Evolutionary conservation across 768 basidiomycete species (phyloP).

Genomic region (Fomitopsis serialis): DNA sequence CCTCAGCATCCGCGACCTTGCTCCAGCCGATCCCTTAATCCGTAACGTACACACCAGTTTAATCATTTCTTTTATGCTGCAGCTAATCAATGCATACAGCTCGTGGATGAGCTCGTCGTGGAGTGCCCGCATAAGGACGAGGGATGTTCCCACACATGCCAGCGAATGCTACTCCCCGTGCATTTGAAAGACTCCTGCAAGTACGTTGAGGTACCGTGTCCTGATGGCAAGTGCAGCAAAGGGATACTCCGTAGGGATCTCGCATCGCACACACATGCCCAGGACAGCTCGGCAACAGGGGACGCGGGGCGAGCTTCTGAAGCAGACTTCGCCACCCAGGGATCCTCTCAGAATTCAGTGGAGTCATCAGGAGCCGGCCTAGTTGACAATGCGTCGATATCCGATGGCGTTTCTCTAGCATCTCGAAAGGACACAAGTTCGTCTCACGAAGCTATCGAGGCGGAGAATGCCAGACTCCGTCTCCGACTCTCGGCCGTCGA

Average conservation of each 20-base stretch:
- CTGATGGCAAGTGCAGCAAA: constrained; percentile 40
- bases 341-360: background rate
- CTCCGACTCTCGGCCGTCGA: constrained; percentile 57
- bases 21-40: constrained; percentile 68
- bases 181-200: constrained; percentile 62
- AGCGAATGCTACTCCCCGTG: constrained; percentile 57
- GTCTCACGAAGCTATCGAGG: constrained; percentile 35
- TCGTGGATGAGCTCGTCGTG: constrained; percentile 79
- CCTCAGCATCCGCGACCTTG: constrained; percentile 51
- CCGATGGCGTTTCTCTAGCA: too few species aligned
- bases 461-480: constrained; percentile 64
- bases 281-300: constrained; percentile 4
- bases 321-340: background rate
- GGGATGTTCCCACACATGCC: constrained; percentile 60
- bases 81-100: constrained; percentile 33
- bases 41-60: constrained; percentile 50
- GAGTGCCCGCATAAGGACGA: constrained; percentile 56
- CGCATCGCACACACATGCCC: constrained; percentile 27
- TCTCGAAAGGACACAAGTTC: too few species aligned
- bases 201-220: constrained; percentile 50
- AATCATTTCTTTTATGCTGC: constrained; percentile 5
- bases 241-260: constrained; percentile 41
- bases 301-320: background rate
- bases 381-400: too few species aligned
- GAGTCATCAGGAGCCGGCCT: too few species aligned